Evolutionary conservation across 1,284 basidiomycete genomes (phyloP).

Genomic region (Moniliophthora roreri): DNA sequence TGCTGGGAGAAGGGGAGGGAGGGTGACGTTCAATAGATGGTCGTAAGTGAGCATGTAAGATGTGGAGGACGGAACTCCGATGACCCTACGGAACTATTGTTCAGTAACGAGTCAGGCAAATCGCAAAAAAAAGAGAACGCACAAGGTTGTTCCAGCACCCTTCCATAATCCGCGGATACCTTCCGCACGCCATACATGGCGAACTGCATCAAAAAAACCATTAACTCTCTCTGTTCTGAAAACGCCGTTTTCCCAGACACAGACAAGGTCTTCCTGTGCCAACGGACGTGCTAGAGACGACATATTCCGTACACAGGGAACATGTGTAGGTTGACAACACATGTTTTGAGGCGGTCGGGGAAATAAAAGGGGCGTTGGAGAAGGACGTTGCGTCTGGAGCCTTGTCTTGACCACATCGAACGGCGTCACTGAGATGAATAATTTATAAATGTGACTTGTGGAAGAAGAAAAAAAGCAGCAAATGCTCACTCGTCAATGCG

Average conservation of each 20-base stretch:
- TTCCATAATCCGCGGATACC: constrained; percentile 86
- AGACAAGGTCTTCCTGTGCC: constrained; percentile 63
- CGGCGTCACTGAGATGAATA: constrained; percentile 74
- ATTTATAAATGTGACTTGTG: too few relatives aligned
- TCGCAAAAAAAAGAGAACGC: constrained; percentile 32
- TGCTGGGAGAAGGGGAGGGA: constrained; percentile 58
- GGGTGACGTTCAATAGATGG: constrained; percentile 66
- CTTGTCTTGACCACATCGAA: constrained; percentile 94
- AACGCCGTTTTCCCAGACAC: constrained; percentile 74
- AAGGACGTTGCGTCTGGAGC: constrained; percentile 78
- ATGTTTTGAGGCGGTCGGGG: constrained; percentile 48
- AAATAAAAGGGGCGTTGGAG: constrained; percentile 41
- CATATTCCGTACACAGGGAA: constrained; percentile 73
- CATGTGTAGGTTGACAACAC: constrained; percentile 68
- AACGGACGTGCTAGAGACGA: constrained; percentile 62
- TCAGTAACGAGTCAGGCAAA: constrained; percentile 10
- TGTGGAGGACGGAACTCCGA: constrained; percentile 91
- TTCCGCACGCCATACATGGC: constrained; percentile 75
- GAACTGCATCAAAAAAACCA: constrained; percentile 81
- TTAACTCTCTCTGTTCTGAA: constrained; percentile 70
- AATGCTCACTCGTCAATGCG: constrained; percentile 73
- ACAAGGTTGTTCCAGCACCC: constrained; percentile 86
- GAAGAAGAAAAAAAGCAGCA: constrained; percentile 5
- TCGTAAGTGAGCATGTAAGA: constrained; percentile 98
- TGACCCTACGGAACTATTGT: constrained; percentile 53